Percentiles rank a stretch among this genome's conserved stretches.
Evolutionary conservation across 345 rosid species (phyloP).

Genomic region (Lagerstroemia speciosa): DNA sequence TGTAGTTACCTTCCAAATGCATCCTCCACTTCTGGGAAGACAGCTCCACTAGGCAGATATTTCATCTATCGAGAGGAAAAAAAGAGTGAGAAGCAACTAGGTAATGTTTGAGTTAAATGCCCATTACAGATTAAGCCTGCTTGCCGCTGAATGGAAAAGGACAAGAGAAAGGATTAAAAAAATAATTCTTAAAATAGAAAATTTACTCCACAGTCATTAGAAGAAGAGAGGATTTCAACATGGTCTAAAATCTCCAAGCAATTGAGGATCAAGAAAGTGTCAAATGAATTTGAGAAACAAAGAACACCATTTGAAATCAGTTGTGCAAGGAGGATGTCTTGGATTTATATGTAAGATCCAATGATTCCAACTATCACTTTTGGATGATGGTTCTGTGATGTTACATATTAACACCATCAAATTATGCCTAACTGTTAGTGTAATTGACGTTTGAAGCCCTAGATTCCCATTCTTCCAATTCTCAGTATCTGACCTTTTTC

Average conservation of each 20-base stretch:
- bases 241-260: not conserved
- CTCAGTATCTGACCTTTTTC: not conserved
- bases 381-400: too few species aligned
- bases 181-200: not conserved
- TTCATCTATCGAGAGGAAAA: slow-evolving; percentile 25
- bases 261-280: not conserved
- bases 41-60: slow-evolving; percentile 18
- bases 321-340: too few species aligned
- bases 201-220: too few species aligned
- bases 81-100: slow-evolving; percentile 7
- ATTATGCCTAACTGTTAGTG: too few species aligned
- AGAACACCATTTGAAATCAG: too few species aligned
- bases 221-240: too few species aligned
- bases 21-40: slow-evolving; percentile 17
- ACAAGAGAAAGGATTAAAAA: not conserved
- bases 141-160: too few species aligned
- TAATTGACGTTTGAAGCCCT: too few species aligned
- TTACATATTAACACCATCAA: not conserved
- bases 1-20: slow-evolving; percentile 25
- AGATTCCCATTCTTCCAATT: not conserved
- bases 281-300: not conserved
- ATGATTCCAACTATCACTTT: too few species aligned
- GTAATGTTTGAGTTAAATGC: not conserved
- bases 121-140: not conserved
- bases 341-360: too few species aligned